Evolutionary conservation across 805 yeast species (phyloP).

Genomic region (Wickerhamomyces sydowiorum): DNA sequence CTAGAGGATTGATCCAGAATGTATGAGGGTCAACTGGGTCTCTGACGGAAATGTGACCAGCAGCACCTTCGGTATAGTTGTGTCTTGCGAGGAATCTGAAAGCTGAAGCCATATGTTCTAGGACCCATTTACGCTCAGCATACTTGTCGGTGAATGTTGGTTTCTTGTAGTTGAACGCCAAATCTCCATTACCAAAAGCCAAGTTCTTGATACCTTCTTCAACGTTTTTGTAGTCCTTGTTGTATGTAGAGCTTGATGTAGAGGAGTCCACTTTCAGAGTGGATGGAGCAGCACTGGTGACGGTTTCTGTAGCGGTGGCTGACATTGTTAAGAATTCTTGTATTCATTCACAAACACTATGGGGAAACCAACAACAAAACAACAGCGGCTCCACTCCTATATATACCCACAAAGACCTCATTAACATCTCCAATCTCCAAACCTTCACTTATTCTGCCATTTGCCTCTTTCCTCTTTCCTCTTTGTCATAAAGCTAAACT

Average conservation of each 20-base stretch:
- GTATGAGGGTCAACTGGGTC: constrained; percentile 79
- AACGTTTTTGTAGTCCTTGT: too few species aligned
- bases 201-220: constrained; percentile 57
- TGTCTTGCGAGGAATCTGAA: constrained; percentile 78
- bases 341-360: too few species aligned
- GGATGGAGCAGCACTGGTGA: background rate
- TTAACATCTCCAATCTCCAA: too few species aligned
- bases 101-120: constrained; percentile 80
- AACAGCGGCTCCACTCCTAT: background rate
- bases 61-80: constrained; percentile 70
- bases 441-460: too few species aligned
- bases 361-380: too few species aligned
- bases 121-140: constrained; percentile 47
- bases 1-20: constrained; percentile 88
- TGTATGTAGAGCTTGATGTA: too few species aligned
- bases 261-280: background rate
- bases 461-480: too few species aligned
- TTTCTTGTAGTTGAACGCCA: constrained; percentile 39
- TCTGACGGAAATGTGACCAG: constrained; percentile 82
- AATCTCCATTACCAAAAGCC: constrained; percentile 38
- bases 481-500: background rate
- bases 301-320: background rate
- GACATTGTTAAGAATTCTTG: background rate
- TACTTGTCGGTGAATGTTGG: constrained; percentile 46
- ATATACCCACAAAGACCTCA: too few species aligned